These are phyloP conservation scores for Tripidium arundinaceum DNA, from an alignment of 202 grass and related monocot species.

Conservation along the genomic window DNA sequence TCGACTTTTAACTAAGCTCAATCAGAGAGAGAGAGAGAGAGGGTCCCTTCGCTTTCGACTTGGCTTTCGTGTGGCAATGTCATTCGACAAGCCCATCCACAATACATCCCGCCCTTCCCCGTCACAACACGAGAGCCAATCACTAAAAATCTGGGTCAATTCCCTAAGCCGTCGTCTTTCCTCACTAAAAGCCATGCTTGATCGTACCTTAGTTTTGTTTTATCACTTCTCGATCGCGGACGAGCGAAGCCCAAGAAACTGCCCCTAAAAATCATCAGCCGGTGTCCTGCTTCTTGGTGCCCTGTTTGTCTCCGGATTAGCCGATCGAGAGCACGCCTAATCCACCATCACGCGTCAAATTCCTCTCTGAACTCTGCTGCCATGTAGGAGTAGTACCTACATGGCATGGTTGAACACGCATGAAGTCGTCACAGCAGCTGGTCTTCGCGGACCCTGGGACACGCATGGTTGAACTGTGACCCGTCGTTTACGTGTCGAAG, in stretches of 20 bases:
- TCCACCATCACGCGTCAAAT: no score
- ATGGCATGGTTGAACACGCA: not conserved
- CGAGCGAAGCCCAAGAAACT: not conserved
- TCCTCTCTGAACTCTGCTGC: not conserved
- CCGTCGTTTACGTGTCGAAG: slow-evolving; percentile 35
- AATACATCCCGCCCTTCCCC: not conserved
- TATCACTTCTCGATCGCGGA: not conserved
- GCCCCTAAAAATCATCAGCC: not conserved
- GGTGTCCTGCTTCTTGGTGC: not conserved
- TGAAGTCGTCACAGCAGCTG: not conserved
- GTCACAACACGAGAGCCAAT: not conserved
- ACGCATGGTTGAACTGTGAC: not conserved
- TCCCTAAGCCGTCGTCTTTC: not conserved
- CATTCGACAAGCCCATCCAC: slow-evolving; percentile 26
- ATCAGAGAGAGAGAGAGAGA: no score
- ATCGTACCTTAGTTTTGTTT: not conserved
- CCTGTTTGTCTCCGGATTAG: not conserved
- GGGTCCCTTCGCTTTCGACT: slow-evolving; percentile 35
- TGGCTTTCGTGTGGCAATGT: slow-evolving; percentile 32
- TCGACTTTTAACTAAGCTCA: no score
- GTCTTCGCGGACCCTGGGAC: slow-evolving; percentile 14
- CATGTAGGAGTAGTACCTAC: no score
- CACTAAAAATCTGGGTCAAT: slow-evolving; percentile 1
- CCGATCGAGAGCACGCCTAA: no score
- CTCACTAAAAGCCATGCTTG: not conserved